Conservation (phyloP, 441 rosid species). For the Populus tomentosa region DNA sequence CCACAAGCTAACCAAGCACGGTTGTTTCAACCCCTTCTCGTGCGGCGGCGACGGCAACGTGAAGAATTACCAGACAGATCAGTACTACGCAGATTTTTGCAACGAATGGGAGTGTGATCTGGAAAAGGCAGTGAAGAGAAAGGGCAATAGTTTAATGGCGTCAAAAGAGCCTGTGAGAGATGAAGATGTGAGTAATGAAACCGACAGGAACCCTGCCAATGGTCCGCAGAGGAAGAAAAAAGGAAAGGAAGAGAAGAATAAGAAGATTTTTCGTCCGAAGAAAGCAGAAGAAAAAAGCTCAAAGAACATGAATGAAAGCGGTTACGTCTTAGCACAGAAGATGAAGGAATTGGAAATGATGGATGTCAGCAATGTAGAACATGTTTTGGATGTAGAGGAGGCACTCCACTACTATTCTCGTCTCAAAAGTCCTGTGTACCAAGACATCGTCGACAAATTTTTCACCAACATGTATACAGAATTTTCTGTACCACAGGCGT, state of each 20-base stretch:
- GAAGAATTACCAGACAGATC: slow-evolving; percentile 29
- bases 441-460: slow-evolving; percentile 78
- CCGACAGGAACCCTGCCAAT: slow-evolving; percentile 8
- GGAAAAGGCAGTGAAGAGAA: slow-evolving; percentile 27
- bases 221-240: slow-evolving; percentile 21
- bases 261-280: slow-evolving; percentile 18
- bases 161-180: slow-evolving; percentile 21
- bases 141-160: slow-evolving; percentile 8
- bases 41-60: slow-evolving; percentile 30
- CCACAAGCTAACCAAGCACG: slow-evolving; percentile 48
- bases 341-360: slow-evolving; percentile 73
- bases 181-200: slow-evolving; percentile 22
- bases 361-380: slow-evolving; percentile 65
- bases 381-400: slow-evolving; percentile 85
- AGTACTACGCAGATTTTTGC: slow-evolving; percentile 33
- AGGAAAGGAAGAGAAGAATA: slow-evolving; percentile 32
- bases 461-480: slow-evolving; percentile 64
- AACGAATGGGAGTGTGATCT: slow-evolving; percentile 43
- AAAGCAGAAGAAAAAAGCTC: slow-evolving; percentile 24
- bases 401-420: slow-evolving; percentile 81
- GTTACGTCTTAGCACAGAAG: slow-evolving; percentile 52
- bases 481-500: slow-evolving; percentile 43
- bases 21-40: slow-evolving; percentile 47
- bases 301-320: slow-evolving; percentile 21
- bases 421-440: slow-evolving; percentile 71